These are phyloP conservation scores for Plasmodium sp. DNA, from an alignment of 169 alveolate species.

Conservation along the genomic window DNA sequence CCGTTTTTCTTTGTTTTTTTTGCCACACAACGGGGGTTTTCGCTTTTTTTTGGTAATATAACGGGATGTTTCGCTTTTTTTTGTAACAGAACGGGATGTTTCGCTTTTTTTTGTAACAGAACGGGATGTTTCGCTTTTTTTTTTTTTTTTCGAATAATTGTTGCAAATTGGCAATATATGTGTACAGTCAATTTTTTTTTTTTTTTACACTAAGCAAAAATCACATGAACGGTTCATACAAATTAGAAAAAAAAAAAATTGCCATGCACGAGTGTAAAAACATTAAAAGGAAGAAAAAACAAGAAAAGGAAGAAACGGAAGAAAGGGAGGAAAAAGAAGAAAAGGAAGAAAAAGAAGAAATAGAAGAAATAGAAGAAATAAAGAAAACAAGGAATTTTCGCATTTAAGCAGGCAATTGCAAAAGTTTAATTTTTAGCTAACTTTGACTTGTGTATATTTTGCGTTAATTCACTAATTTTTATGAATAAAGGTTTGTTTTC, in stretches of 20 bases:
- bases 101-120: conserved; percentile 5
- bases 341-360: too few relatives aligned
- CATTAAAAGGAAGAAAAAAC: background rate
- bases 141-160: conserved; percentile 1
- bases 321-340: too few relatives aligned
- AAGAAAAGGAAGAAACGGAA: background rate
- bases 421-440: background rate
- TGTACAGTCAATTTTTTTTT: conserved; percentile 1
- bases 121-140: background rate
- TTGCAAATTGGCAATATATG: background rate
- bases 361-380: too few relatives aligned
- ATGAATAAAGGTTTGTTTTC: background rate
- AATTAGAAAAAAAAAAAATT: background rate
- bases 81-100: conserved; percentile 4
- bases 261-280: conserved; percentile 27
- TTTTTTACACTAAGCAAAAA: background rate
- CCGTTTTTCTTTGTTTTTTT: background rate
- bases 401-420: background rate
- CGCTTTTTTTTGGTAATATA: background rate
- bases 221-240: conserved; percentile 24
- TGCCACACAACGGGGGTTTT: too few relatives aligned
- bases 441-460: background rate
- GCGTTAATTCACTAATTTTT: too few relatives aligned
- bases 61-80: background rate
- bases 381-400: background rate